Conservation (phyloP, 805 yeast species). For the Monosporozyma solicola region DNA sequence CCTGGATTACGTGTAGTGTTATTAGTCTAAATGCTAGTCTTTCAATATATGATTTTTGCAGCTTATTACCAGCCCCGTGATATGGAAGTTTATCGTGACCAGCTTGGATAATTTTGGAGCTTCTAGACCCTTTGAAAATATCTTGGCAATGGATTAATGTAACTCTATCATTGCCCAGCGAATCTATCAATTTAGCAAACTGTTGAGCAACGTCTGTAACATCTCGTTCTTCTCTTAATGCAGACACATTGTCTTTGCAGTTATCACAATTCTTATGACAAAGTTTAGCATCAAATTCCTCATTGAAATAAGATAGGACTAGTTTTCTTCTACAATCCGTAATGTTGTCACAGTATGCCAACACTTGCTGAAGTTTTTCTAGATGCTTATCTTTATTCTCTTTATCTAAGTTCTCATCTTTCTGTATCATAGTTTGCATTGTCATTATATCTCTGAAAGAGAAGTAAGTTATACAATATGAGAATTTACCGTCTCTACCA, state of each 20-base stretch:
- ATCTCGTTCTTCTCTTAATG: slow-evolving; percentile 48
- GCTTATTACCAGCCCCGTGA: slow-evolving; percentile 62
- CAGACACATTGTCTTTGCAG: slow-evolving; percentile 44
- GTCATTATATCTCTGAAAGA: slow-evolving; percentile 71
- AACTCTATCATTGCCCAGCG: slow-evolving; percentile 50
- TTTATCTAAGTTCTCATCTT: slow-evolving; percentile 59
- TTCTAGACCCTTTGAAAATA: slow-evolving; percentile 64
- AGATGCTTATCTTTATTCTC: slow-evolving; percentile 70
- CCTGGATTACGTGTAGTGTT: slow-evolving; percentile 55
- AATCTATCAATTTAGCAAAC: slow-evolving; percentile 50
- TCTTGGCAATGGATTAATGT: slow-evolving; percentile 81
- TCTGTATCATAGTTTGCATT: slow-evolving; percentile 66
- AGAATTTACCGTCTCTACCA: slow-evolving; percentile 84
- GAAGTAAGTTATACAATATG: slow-evolving; percentile 79
- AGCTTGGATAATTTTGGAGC: slow-evolving; percentile 48
- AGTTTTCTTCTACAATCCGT: slow-evolving; percentile 88
- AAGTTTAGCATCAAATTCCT: slow-evolving; percentile 53
- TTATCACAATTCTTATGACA: slow-evolving; percentile 82
- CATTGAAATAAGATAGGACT: slow-evolving; percentile 87
- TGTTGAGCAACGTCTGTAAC: slow-evolving; percentile 56
- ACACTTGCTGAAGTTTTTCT: slow-evolving; percentile 69
- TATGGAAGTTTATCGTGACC: slow-evolving; percentile 52
- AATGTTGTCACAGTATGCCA: slow-evolving; percentile 85
- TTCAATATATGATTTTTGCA: slow-evolving; percentile 64
- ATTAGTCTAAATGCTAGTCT: slow-evolving; percentile 73